Conservation (phyloP, 73 alveolate genomes). For the Tetrahymena malaccensis region DNA sequence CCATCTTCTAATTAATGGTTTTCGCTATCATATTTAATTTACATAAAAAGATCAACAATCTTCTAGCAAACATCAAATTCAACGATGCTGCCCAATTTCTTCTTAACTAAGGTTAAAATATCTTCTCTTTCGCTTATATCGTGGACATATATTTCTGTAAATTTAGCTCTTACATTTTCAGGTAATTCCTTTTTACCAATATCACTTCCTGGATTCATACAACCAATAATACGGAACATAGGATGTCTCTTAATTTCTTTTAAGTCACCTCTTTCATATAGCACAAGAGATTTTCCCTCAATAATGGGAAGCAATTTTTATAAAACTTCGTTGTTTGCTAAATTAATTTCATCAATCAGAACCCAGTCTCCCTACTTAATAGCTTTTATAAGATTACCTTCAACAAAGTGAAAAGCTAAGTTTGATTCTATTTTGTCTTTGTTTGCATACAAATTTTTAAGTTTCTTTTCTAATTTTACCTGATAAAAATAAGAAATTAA, state of each 20-base stretch:
- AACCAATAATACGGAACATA: conserved; percentile 93
- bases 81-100: conserved; percentile 45
- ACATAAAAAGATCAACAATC: conserved; percentile 69
- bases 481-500: neutral
- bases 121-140: conserved; percentile 80
- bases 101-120: conserved; percentile 52
- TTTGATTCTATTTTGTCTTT: conserved; percentile 2
- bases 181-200: conserved; percentile 90
- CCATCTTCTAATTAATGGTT: conserved; percentile 43
- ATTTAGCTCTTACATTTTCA: conserved; percentile 70
- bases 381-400: conserved; percentile 87
- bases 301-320: conserved; percentile 74
- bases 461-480: conserved; percentile 27
- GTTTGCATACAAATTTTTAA: conserved; percentile 8
- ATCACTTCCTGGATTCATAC: conserved; percentile 97
- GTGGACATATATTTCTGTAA: conserved; percentile 89
- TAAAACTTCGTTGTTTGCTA: conserved; percentile 89
- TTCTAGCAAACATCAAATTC: conserved; percentile 55
- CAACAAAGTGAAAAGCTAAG: conserved; percentile 76
- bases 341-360: conserved; percentile 92
- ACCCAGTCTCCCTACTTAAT: conserved; percentile 95
- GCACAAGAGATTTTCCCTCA: conserved; percentile 73
- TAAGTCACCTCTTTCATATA: conserved; percentile 86
- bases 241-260: conserved; percentile 76
- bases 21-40: conserved; percentile 52